Evolutionary conservation across 495 filamentous ascomycete species (phyloP), one percentile per base, ranked within the genome.

Genomic region (Clavariopsis aquatica): DNA sequence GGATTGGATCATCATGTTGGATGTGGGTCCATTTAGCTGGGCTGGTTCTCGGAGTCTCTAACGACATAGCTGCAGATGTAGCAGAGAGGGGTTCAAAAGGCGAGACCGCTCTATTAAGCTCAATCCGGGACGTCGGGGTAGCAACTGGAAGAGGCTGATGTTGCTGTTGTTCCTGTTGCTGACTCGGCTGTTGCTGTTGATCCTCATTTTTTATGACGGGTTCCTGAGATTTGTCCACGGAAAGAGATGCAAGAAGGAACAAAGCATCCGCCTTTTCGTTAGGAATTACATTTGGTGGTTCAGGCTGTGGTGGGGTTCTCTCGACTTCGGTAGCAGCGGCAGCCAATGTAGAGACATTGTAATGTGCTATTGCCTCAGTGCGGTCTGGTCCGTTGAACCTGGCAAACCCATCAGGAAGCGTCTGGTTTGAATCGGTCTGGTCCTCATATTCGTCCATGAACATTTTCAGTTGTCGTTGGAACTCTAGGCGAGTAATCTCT

Each of bases 361-460:
- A 59, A 17, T 29, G 23, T 17, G 60, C 65, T 7, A 60, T 27
- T 12, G 65, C 65, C 20, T 65, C 53, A 19, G 51, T 43, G 24
- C 69, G 60, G 23, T 68, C 64, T n/a, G 60, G 65, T 13, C 65
- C 69, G 31, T 53, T 59, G 36, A 62, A 71, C 13, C 34, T 24
- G 4, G 60, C 69, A 46, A 71, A 71, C 10, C 57, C 58, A 22
- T 31, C 53, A 12, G 64, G 60, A 26, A 68, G 24, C 7, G 64
- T 53, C 17, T 60, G 23, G 43, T 60, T 19, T 1, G 62, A 57
- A 36, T 64, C 64, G n/a, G 64, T 56, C 1, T 36, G 19, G 19
- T 71, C 69, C 0, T 29, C 49, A 34, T 71, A 54, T n/a, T 59
- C 26, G 22, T 26, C 41, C 20, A 67, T 24, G 27, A 65, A 65